These are phyloP conservation scores for Solanum hybrid DNA, from an alignment of 305 asterid species.

Conservation along the genomic window DNA sequence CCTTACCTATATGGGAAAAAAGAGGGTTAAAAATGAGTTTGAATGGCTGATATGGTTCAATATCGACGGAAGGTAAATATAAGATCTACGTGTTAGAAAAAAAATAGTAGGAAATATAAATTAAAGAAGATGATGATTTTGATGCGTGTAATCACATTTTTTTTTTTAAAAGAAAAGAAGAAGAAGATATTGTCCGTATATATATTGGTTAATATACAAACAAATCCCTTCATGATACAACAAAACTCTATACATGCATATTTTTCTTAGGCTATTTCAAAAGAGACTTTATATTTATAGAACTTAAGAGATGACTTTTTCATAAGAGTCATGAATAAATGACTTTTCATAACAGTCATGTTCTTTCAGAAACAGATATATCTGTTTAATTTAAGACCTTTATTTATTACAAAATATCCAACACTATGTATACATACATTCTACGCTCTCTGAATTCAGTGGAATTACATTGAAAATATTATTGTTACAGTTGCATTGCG, in stretches of 20 bases:
- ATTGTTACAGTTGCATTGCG: background rate
- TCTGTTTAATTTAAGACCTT: too few species aligned
- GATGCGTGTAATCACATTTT: background rate
- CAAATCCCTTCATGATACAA: background rate
- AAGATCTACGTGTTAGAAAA: background rate
- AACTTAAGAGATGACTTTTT: background rate
- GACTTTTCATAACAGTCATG: too few species aligned
- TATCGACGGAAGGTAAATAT: background rate
- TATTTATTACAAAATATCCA: too few species aligned
- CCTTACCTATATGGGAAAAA: background rate
- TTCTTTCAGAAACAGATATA: too few species aligned
- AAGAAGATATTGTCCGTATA: background rate
- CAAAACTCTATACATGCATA: background rate
- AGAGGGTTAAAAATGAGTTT: background rate
- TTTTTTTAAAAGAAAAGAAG: too few species aligned
- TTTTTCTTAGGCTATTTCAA: background rate
- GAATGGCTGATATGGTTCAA: background rate
- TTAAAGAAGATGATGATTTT: background rate
- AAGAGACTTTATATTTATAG: background rate
- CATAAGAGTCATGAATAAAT: background rate
- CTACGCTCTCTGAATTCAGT: fast-evolving
- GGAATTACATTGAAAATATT: background rate
- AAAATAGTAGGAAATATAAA: too few species aligned
- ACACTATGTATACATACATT: background rate
- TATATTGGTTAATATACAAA: background rate